Percentiles rank a stretch among this genome's conserved stretches.
Evolutionary conservation across 257 asterid species (phyloP).

Genomic region (Paraleonurus japonicus): DNA sequence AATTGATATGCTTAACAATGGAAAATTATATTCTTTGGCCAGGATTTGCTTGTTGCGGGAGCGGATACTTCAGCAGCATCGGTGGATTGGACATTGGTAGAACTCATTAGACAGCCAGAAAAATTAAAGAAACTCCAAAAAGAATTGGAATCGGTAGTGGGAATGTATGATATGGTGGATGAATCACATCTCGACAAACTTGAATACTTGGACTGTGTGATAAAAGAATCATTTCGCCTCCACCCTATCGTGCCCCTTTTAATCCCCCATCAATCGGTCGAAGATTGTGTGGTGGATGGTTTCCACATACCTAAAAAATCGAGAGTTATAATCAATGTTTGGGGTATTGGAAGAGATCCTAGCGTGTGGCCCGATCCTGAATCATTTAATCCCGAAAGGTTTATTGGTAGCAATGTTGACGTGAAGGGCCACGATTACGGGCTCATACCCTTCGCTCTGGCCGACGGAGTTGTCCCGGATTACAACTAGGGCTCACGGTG

Average conservation of each 20-base stretch:
- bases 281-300: slow-evolving; percentile 32
- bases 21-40: no score
- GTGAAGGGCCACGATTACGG: slow-evolving; percentile 21
- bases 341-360: slow-evolving; percentile 40
- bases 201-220: slow-evolving; percentile 28
- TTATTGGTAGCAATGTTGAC: slow-evolving; percentile 21
- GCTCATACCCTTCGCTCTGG: slow-evolving; percentile 35
- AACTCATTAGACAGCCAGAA: slow-evolving; percentile 33
- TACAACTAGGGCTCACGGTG: slow-evolving; percentile 27
- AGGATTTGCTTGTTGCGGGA: slow-evolving; percentile 38
- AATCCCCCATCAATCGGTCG: slow-evolving; percentile 35
- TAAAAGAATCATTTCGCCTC: slow-evolving; percentile 38
- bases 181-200: slow-evolving; percentile 33
- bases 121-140: slow-evolving; percentile 33
- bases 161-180: slow-evolving; percentile 23
- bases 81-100: slow-evolving; percentile 33
- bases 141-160: slow-evolving; percentile 28
- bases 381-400: slow-evolving; percentile 35
- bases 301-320: slow-evolving; percentile 32
- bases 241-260: slow-evolving; percentile 36
- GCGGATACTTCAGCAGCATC: slow-evolving; percentile 33
- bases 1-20: no score
- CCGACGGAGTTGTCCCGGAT: slow-evolving; percentile 38
- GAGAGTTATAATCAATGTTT: slow-evolving; percentile 26
- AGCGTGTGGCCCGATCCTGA: slow-evolving; percentile 29